These are phyloP conservation scores for apple (Malus domestica) DNA, from an alignment of 306 rosid species.

Conservation along the genomic window DNA sequence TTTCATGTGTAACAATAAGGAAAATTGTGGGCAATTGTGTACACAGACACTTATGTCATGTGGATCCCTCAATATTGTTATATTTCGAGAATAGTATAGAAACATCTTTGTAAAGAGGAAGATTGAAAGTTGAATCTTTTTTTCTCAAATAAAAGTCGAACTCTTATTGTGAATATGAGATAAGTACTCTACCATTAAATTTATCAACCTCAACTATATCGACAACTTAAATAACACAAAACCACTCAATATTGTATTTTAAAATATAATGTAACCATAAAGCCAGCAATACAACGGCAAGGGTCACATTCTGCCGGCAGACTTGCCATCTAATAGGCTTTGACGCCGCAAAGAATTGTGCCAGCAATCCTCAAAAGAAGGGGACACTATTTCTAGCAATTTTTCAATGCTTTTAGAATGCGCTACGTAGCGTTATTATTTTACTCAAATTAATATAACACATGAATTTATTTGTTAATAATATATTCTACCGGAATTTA, in stretches of 20 bases:
- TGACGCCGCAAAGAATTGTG: slow-evolving; percentile 27
- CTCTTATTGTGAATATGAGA: neutral
- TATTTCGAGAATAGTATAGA: neutral
- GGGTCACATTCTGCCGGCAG: slow-evolving; percentile 30
- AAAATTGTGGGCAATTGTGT: too few relatives aligned
- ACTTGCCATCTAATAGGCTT: slow-evolving; percentile 23
- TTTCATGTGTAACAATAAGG: too few relatives aligned
- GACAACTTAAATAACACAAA: neutral
- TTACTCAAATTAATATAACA: too few relatives aligned
- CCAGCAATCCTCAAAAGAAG: neutral
- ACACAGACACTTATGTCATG: too few relatives aligned
- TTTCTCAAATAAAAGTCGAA: neutral
- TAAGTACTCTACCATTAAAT: neutral
- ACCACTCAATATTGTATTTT: neutral
- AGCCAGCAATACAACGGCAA: slow-evolving; percentile 41
- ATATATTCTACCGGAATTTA: neutral
- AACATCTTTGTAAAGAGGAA: neutral
- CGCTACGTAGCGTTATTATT: too few relatives aligned
- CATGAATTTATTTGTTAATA: too few relatives aligned
- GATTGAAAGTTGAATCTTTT: neutral
- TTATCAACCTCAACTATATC: neutral
- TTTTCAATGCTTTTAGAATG: accelerated
- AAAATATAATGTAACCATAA: slow-evolving; percentile 14
- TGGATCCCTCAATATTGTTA: too few relatives aligned
- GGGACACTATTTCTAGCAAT: neutral